Conservation (phyloP, 2,329 filamentous ascomycete species). For the Fonsecaea multimorphosa region DNA sequence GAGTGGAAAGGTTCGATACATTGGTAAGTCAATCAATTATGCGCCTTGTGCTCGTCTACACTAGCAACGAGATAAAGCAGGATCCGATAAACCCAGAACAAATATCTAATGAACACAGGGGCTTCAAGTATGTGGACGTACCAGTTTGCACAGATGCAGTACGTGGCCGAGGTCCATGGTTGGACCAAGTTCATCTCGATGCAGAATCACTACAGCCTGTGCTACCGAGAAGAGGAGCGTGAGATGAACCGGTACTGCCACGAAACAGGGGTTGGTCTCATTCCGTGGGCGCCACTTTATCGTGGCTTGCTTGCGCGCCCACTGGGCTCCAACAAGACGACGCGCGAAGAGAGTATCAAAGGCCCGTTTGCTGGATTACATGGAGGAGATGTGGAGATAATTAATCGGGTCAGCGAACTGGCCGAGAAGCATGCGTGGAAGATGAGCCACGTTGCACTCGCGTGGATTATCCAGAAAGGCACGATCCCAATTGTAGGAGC, state of each 20-base stretch:
- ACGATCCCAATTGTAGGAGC: slow-evolving; percentile 59
- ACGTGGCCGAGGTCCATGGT: slow-evolving; percentile 54
- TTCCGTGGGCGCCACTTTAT: slow-evolving; percentile 46
- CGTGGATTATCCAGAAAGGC: slow-evolving; percentile 53
- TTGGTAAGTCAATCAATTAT: slow-evolving; percentile 48
- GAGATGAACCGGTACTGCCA: slow-evolving; percentile 53
- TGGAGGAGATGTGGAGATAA: slow-evolving; percentile 49
- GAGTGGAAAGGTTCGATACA: slow-evolving; percentile 46
- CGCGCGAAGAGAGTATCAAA: slow-evolving; percentile 35
- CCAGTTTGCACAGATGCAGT: slow-evolving; percentile 55
- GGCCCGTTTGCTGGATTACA: slow-evolving; percentile 26
- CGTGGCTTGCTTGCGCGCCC: slow-evolving; percentile 44
- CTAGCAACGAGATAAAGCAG: neutral
- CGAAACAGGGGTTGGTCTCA: slow-evolving; percentile 49
- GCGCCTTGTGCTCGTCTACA: neutral
- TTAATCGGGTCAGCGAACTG: slow-evolving; percentile 54
- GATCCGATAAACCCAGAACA: neutral
- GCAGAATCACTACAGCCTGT: slow-evolving; percentile 60
- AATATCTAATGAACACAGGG: slow-evolving; percentile 8
- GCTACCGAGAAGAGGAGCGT: slow-evolving; percentile 58
- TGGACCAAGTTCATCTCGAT: slow-evolving; percentile 62
- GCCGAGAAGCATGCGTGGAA: slow-evolving; percentile 51
- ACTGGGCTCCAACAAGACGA: slow-evolving; percentile 39
- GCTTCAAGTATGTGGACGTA: slow-evolving; percentile 43
- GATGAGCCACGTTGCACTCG: slow-evolving; percentile 47